Conservation (phyloP, 2,329 filamentous ascomycete genomes). For the Hirsutella minnesotensis region DNA sequence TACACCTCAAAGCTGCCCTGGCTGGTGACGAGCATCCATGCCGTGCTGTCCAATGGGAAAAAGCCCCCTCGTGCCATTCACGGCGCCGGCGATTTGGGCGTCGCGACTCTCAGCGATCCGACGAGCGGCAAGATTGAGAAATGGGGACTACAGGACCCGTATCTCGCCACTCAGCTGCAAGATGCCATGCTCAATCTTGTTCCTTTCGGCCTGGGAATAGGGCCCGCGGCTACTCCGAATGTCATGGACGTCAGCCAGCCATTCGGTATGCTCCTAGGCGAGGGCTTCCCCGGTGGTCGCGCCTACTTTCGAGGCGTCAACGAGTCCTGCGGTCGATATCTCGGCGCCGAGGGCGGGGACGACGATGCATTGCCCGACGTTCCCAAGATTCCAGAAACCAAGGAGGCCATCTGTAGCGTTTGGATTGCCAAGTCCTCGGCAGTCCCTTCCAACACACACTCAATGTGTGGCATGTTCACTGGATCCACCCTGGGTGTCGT, state of each 20-base stretch:
- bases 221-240: constrained; percentile 69
- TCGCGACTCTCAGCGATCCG: constrained; percentile 74
- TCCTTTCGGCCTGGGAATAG: constrained; percentile 68
- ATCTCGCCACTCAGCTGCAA: constrained; percentile 63
- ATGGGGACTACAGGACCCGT: constrained; percentile 71
- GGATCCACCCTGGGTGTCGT: constrained; percentile 78
- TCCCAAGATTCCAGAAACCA: constrained; percentile 58
- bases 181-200: constrained; percentile 63
- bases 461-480: constrained; percentile 68
- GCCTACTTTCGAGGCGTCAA: constrained; percentile 64
- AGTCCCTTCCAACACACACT: constrained; percentile 61
- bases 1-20: constrained; percentile 78
- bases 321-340: constrained; percentile 66
- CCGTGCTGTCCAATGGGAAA: constrained; percentile 60
- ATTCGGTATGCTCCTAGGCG: constrained; percentile 73
- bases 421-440: constrained; percentile 81
- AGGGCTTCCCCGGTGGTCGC: constrained; percentile 75
- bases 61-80: constrained; percentile 72
- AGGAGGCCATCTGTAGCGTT: constrained; percentile 63
- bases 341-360: constrained; percentile 49
- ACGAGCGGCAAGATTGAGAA: constrained; percentile 61
- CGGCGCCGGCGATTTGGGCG: constrained; percentile 65
- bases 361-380: constrained; percentile 59
- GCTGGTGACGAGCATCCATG: constrained; percentile 69
- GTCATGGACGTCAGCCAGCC: constrained; percentile 83